Evolutionary conservation across 2,329 filamentous ascomycete genomes (phyloP).

Genomic region (Aspergillus arachidicola): DNA sequence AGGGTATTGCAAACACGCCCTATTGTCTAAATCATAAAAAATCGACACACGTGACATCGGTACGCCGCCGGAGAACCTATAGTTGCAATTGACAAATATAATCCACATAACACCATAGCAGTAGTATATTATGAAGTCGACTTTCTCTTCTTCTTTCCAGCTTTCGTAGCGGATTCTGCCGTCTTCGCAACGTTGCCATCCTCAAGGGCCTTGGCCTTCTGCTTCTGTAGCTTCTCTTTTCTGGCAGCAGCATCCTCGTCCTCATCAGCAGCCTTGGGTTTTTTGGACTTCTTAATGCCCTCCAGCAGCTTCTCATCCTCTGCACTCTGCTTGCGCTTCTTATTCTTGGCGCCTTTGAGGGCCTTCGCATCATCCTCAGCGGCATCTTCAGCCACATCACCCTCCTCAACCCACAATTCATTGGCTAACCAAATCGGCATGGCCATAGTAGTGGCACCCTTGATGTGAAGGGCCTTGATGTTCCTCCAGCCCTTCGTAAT

Average conservation of each 20-base stretch:
- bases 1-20: slow-evolving; percentile 30
- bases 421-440: slow-evolving; percentile 94
- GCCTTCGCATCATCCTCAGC: slow-evolving; percentile 32
- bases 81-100: slow-evolving; percentile 24
- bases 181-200: slow-evolving; percentile 36
- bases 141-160: slow-evolving; percentile 44
- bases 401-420: slow-evolving; percentile 83
- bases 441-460: slow-evolving; percentile 83
- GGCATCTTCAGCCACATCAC: slow-evolving; percentile 65
- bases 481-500: slow-evolving; percentile 87
- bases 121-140: slow-evolving; percentile 36
- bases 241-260: slow-evolving; percentile 43
- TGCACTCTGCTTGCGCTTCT: slow-evolving; percentile 53
- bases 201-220: slow-evolving; percentile 51
- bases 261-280: slow-evolving; percentile 38
- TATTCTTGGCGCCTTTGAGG: slow-evolving; percentile 47
- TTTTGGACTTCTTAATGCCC: slow-evolving; percentile 44
- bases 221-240: slow-evolving; percentile 53
- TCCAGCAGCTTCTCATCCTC: slow-evolving; percentile 36
- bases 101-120: slow-evolving; percentile 31
- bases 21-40: slow-evolving; percentile 24
- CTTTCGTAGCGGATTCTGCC: slow-evolving; percentile 28
- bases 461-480: slow-evolving; percentile 82
- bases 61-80: slow-evolving; percentile 34
- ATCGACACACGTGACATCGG: slow-evolving; percentile 34